Conservation (phyloP, 148 eudicot genomes). For the Beta vulgaris region DNA sequence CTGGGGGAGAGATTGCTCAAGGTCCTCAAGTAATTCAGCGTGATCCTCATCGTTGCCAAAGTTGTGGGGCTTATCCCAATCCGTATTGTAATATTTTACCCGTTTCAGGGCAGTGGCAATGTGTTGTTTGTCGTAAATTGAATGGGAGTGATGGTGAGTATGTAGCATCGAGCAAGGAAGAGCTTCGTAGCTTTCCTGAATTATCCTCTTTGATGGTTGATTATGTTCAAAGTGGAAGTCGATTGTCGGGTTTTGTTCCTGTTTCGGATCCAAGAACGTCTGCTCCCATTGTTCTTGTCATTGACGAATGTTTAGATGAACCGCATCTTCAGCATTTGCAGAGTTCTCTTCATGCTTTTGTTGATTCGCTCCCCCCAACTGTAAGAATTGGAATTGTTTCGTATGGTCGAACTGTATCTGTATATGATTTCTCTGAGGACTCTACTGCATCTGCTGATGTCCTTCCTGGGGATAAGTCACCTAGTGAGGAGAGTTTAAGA, state of each 20-base stretch:
- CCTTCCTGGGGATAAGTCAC: conserved; percentile 71
- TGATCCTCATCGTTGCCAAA: conserved; percentile 56
- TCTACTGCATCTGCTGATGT: conserved; percentile 93
- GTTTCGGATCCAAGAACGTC: conserved; percentile 85
- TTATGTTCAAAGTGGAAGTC: conserved; percentile 66
- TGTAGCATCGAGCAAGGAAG: conserved; percentile 74
- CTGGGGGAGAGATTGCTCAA: conserved; percentile 67
- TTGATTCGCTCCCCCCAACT: conserved; percentile 81
- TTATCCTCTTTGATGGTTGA: conserved; percentile 71
- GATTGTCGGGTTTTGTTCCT: conserved; percentile 78
- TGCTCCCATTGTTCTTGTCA: conserved; percentile 79
- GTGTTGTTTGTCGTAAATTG: conserved; percentile 69
- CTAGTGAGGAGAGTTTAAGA: conserved; percentile 67
- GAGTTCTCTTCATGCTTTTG: conserved; percentile 89
- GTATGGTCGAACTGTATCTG: conserved; percentile 84
- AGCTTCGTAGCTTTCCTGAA: conserved; percentile 74
- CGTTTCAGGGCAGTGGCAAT: conserved; percentile 96
- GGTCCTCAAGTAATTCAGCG: conserved; percentile 53
- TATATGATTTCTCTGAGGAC: conserved; percentile 87
- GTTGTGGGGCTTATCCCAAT: conserved; percentile 88
- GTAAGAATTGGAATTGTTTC: conserved; percentile 81
- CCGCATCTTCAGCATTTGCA: conserved; percentile 88
- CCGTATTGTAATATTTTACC: conserved; percentile 74
- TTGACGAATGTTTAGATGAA: conserved; percentile 88
- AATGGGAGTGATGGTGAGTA: conserved; percentile 92